These are phyloP conservation scores for Phytopythium litorale DNA, from an alignment of 352 stramenopile species.

Conservation along the genomic window DNA sequence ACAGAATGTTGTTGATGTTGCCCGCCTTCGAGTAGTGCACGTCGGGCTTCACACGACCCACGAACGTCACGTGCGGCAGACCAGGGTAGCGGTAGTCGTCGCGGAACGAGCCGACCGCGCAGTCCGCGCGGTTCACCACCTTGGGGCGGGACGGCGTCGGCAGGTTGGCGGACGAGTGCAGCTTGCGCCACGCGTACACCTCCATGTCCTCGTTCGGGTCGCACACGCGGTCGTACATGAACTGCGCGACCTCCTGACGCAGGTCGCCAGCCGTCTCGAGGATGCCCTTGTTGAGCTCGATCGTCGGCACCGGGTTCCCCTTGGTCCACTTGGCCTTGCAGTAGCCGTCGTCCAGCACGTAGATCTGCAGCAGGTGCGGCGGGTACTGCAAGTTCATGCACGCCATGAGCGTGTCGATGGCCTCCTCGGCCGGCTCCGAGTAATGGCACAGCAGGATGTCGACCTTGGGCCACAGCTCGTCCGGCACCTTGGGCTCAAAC, in stretches of 20 bases:
- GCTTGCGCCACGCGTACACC: slow-evolving; percentile 84
- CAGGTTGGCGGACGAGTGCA: slow-evolving; percentile 80
- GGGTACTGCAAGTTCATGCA: slow-evolving; percentile 89
- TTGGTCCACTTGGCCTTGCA: slow-evolving; percentile 80
- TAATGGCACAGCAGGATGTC: slow-evolving; percentile 82
- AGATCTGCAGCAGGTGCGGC: slow-evolving; percentile 82
- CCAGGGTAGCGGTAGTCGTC: slow-evolving; percentile 85
- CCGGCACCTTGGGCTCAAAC: slow-evolving; percentile 77
- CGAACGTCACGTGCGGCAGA: slow-evolving; percentile 69
- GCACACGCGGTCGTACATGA: slow-evolving; percentile 87
- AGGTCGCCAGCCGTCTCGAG: slow-evolving; percentile 78
- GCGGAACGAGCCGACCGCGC: slow-evolving; percentile 75
- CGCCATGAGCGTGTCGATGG: slow-evolving; percentile 82
- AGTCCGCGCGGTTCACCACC: slow-evolving; percentile 74
- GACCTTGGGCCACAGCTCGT: slow-evolving; percentile 83
- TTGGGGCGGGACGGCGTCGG: slow-evolving; percentile 60
- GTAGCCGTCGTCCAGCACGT: slow-evolving; percentile 83
- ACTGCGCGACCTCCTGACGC: slow-evolving; percentile 81
- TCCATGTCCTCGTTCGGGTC: slow-evolving; percentile 86
- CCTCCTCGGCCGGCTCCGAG: slow-evolving; percentile 81
- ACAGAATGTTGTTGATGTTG: slow-evolving; percentile 90
- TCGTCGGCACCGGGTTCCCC: slow-evolving; percentile 57
- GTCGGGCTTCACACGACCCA: slow-evolving; percentile 71
- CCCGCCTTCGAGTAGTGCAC: slow-evolving; percentile 82
- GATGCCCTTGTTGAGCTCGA: slow-evolving; percentile 77